Base-by-base conservation (phyloP, 192 early-diverging fungal species). In the Coemansia sp. region DNA sequence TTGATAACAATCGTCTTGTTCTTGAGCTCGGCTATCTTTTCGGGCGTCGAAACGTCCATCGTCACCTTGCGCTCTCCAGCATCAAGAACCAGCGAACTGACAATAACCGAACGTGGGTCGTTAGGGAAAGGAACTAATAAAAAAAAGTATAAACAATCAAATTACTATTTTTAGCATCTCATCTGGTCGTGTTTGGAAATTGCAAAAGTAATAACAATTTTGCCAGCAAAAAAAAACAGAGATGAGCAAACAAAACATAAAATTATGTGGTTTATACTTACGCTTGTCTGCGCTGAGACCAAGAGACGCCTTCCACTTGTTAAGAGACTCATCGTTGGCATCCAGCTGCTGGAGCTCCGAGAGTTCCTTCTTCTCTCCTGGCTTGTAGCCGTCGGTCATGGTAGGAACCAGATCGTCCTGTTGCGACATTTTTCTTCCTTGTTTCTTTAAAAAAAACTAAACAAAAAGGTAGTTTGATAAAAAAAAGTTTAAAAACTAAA, bases 241-340 rank as follows among this genome's bases (percentile, higher is more conserved):
- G 50, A 51, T 51, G 11, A n/a, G 29, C 29, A 61, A n/a, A 48
- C 36, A 31, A 28, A 4, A 52, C 0, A 28, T 12, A 56, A 7
- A 11, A 25, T 25, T 25, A 25, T 25, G 22, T 25, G 22, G 22
- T 20, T 30, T 8, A 18, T 56, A 48, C 74, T 77, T 80, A 87
- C 86, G 85, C 81, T 83, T 20, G 32, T 82, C 68, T 18, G 64
- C 69, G 60, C 64, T 73, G 38, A 99, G 78, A 32, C 97, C 97
- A 50, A 99, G 88, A 18, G 93, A 94, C 64, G 89, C 89, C 85
- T 99, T 99, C 97, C 97, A 99, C 81, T 94, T 96, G 60, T 85
- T 82, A 32, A 99, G 86, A n/a, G 94, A 94, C 75, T 95, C 93
- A 83, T 97, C 96, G 63, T 85, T 76, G 57, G 93, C 88, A 69